Base-by-base conservation (phyloP, 139 green algal species). In the Chlorella ohadii region DNA sequence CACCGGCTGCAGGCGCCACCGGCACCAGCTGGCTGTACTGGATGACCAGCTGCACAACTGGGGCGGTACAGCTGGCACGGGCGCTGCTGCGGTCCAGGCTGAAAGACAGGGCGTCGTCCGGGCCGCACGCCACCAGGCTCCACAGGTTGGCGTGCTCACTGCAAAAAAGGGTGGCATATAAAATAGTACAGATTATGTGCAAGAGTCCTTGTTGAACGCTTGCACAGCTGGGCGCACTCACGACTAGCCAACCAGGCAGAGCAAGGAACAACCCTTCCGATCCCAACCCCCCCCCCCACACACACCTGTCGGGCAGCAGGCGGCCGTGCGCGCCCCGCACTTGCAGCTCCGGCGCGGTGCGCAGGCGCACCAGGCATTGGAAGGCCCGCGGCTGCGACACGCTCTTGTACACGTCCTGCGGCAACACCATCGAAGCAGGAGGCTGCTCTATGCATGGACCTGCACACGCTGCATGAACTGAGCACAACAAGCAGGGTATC, bases 391-490 rank as follows among this genome's bases (percentile, higher is more conserved):
- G 85, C 17, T 87, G 75, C 20, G 71, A 84, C 19, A 98, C 81
- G 55, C 94, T 90, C 80, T 94, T 91, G 83, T 97, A 98, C 16
- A 98, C 85, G 77, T 98, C 94, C 94, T 98, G 94, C 67, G 84
- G 56, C 7, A 84, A 81, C 34, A 83, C 5, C 7, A 25, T 70
- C 19, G n/a, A 41, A 4, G 47, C n/a, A n/a, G n/a, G n/a, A n/a
- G n/a, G n/a, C n/a, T n/a, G n/a, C n/a, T n/a, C n/a, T n/a, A n/a
- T n/a, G n/a, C n/a, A n/a, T n/a, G n/a, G n/a, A n/a, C n/a, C n/a
- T n/a, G n/a, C n/a, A n/a, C n/a, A n/a, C n/a, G n/a, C n/a, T n/a
- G n/a, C n/a, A n/a, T n/a, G n/a, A n/a, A n/a, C n/a, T n/a, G n/a
- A n/a, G n/a, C n/a, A n/a, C n/a, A n/a, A n/a, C n/a, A n/a, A n/a